Base-by-base conservation (phyloP, 2,329 filamentous ascomycete species). In the Knufia fluminis region DNA sequence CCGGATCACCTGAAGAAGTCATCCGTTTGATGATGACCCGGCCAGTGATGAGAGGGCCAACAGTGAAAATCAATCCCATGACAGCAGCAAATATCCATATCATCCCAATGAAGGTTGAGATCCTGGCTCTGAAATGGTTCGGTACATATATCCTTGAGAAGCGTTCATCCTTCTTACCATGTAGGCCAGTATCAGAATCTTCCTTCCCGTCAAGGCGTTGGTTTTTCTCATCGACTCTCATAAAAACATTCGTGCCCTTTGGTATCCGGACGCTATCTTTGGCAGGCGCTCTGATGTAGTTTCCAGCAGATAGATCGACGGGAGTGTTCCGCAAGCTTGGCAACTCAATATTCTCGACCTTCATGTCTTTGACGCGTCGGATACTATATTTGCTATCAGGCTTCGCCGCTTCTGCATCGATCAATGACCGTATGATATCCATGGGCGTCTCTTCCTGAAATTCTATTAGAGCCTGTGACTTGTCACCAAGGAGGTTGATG, bases 181-280 rank as follows among this genome's bases (percentile, higher is more conserved):
- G 78, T 60, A 84, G 62, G 62, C 78, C 71, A n/a, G 31, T 61
- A 55, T 72, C 61, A 62, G 68, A 60, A 69, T 79, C 68, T 60
- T 70, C 60, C 64, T 71, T 71, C 22, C 79, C 80, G 62, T 86
- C 83, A 31, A 79, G 67, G 33, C 81, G 75, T 38, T 79, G 71
- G 52, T 89, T 84, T 22, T 81, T 67, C 47, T 85, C 79, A 9
- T 78, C 74, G 7, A 91, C 84, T 45, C 86, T 78, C 16, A 94
- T 70, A 61, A 98, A 97, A 2, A 95, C 90, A 14, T 75, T 71
- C 41, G 76, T 77, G 33, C 86, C 86, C 66, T 94, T 95, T 2
- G 89, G 86, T 31, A 97, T 90, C 61, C 94, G 88, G 57, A 96
- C 86, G 64, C 94, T 89, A 64, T 98, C 92, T 1, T 89, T 95